phyloP scores from a whole-genome alignment of 2,329 filamentous ascomycete species.

The Calycina herbarum region DNA sequence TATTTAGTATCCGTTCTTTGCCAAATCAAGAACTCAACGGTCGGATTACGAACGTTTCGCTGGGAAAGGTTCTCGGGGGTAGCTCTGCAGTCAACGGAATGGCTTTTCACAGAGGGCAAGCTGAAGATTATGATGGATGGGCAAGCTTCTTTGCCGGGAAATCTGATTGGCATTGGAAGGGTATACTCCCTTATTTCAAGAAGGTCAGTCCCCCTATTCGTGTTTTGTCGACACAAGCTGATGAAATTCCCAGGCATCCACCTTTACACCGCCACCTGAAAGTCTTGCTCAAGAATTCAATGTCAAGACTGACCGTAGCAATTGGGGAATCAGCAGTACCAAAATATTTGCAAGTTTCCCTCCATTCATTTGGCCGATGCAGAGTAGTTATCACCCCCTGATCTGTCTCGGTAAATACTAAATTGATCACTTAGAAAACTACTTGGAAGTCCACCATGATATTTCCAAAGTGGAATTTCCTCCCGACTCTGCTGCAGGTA shows the following conservation, averaged over 20 bases:
- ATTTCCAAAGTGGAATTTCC: not conserved
- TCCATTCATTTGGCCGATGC: slow-evolving; percentile 5
- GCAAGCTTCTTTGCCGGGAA: slow-evolving; percentile 1
- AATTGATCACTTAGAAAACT: slow-evolving; percentile 1
- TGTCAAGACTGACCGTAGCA: slow-evolving; percentile 4
- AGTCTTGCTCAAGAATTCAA: not conserved
- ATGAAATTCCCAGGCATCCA: not conserved
- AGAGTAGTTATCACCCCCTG: not conserved
- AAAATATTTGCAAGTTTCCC: slow-evolving; percentile 10
- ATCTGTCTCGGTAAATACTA: not conserved
- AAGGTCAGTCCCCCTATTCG: not conserved
- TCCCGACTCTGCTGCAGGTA: slow-evolving; percentile 8
- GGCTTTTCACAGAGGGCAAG: slow-evolving; percentile 1
- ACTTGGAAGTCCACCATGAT: slow-evolving; percentile 2
- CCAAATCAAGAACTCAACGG: not conserved
- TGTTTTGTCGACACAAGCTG: not conserved
- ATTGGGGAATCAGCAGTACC: slow-evolving; percentile 6
- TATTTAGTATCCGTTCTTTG: slow-evolving; percentile 5
- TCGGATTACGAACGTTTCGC: not conserved
- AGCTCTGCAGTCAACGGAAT: slow-evolving; percentile 10
- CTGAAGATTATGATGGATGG: slow-evolving; percentile 14
- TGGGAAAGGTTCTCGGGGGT: slow-evolving; percentile 11
- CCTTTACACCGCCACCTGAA: slow-evolving; percentile 7
- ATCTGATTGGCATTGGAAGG: slow-evolving; percentile 12
- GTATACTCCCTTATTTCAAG: slow-evolving; percentile 15